Evolutionary conservation across 495 filamentous ascomycete species (phyloP), one percentile per base, ranked within the genome.

Genomic region (Pyrenula massariospora): DNA sequence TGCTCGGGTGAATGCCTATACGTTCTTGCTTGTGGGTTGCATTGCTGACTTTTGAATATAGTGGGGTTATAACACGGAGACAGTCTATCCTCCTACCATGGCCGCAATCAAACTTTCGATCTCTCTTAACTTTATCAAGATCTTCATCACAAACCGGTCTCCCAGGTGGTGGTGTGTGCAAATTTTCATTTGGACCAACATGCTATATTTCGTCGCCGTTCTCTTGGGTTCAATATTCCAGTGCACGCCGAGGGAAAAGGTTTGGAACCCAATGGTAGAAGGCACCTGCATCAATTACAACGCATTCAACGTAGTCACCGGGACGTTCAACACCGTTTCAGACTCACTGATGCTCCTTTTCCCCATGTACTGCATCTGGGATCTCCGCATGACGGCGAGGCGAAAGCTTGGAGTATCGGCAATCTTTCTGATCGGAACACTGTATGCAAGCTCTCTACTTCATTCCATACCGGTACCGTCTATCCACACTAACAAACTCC

Each of bases 331-430:
- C 54, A 64, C 63, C 11, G 2, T 66, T 1, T 70, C 70, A 0
- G 70, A 75, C 54, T 56, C 67, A 10, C 15, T 68, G 15, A 66
- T 75, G 12, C 59, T 75, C 22, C 42, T 71, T 1, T 48, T 75
- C 1, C 72, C 72, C 0, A 63, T 70, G 3, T 57, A 65, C 22
- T 62, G 61, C 36, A 64, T 72, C 22, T 71, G 69, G 68, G 60
- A 55, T 3, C 54, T 75, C 57, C 60, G 66, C 23, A 66, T 70
- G 59, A 55, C 69, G 15, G 62, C 69, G 22, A 70, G 68, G 22
- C 57, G 63, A n/a, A 52, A 57, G 63, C 70, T 74, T 60, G 48
- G 63, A 48, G 11, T 2, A 20, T 54, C n/a, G 10, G 15, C 8
- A 24, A 22, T 12, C n/a, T 47, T 20, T n/a, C 3, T 51, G 5